Evolutionary conservation across 768 basidiomycete genomes (phyloP).

Genomic region (Boletellus sp.): DNA sequence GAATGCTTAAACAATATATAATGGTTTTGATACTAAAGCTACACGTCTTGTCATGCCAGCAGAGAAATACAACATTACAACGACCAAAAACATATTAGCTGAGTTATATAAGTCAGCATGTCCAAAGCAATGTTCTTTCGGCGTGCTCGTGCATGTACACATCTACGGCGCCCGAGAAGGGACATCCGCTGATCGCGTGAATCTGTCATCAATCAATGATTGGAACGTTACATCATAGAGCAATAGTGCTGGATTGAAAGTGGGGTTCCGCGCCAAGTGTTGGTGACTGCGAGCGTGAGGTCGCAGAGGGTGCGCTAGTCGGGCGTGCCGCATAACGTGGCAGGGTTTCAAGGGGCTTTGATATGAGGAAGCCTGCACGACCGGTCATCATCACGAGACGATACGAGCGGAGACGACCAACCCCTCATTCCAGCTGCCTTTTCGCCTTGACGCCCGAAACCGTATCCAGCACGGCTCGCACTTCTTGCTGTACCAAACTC

Average conservation of each 20-base stretch:
- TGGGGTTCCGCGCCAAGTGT: conserved; percentile 16
- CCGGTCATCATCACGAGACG: conserved; percentile 2
- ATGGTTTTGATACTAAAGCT: conserved; percentile 19
- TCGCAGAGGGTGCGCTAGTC: conserved; percentile 19
- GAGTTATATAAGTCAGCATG: conserved; percentile 7
- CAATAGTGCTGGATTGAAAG: conserved; percentile 28
- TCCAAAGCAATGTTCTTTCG: conserved; percentile 16
- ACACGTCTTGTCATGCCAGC: conserved; percentile 23
- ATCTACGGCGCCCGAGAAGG: conserved; percentile 9
- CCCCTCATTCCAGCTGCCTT: conserved; percentile 65
- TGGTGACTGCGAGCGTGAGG: conserved; percentile 24
- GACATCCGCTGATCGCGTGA: conserved; percentile 17
- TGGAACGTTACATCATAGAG: conserved; percentile 18
- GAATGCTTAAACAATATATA: not conserved
- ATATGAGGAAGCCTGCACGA: conserved; percentile 48
- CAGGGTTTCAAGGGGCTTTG: conserved; percentile 58
- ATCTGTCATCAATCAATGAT: conserved; percentile 20
- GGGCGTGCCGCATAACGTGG: conserved; percentile 53
- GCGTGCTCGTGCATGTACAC: conserved; percentile 9
- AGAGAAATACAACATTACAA: conserved; percentile 20
- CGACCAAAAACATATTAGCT: conserved; percentile 5
- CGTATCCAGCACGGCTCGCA: conserved; percentile 49
- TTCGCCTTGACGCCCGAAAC: conserved; percentile 80
- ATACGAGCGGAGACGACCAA: conserved; percentile 13
- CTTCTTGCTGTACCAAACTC: conserved; percentile 22